Base-by-base conservation (phyloP, 176 grass and related monocot genomes). In the Phyllostachys edulis region DNA sequence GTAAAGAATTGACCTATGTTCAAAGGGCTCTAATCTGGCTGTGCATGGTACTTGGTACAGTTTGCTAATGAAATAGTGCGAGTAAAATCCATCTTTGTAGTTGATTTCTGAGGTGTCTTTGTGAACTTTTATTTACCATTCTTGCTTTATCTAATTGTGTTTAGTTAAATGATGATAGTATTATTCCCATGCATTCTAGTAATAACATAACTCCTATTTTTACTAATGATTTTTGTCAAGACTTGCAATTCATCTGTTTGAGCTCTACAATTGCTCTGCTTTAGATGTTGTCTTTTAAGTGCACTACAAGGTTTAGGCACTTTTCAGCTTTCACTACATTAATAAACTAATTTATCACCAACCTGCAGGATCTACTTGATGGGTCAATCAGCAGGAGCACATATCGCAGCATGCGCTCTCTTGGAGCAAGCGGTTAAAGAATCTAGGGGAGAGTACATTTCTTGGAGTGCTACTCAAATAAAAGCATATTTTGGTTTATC, bases 331-430 rank as follows among this genome's bases (percentile, higher is more conserved):
- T 45, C 44, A 45, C 2, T 45, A 45, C 12, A 45, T 45, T 11
- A 45, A 45, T 45, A 45, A 45, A 45, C 10, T 12, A 45, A 45
- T 45, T 45, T 34, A 34, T 34, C 32, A 34, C 0, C 44, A 12
- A 3, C 44, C 12, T 45, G 44, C 44, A 45, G 44, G 44, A 45
- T 45, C 44, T 45, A 93, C 82, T 85, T 97, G 82, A 97, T 97
- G 92, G 95, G 95, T 42, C 95, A 97, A 85, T 97, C 95, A 70
- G 95, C 95, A 72, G 95, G 95, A 80, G 92, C 95, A 63, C 95
- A 97, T 90, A 97, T 97, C 42, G 69, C 87, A 5, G 95, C 95
- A 52, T 97, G 95, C 4, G 60, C 87, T 41, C 92, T 97, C 49
- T 51, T 97, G 76, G 86, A 88, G 57, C 95, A 94, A 83, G 88